Base-by-base conservation (phyloP, 495 filamentous ascomycete genomes). In the Aspergillus sparsus region DNA sequence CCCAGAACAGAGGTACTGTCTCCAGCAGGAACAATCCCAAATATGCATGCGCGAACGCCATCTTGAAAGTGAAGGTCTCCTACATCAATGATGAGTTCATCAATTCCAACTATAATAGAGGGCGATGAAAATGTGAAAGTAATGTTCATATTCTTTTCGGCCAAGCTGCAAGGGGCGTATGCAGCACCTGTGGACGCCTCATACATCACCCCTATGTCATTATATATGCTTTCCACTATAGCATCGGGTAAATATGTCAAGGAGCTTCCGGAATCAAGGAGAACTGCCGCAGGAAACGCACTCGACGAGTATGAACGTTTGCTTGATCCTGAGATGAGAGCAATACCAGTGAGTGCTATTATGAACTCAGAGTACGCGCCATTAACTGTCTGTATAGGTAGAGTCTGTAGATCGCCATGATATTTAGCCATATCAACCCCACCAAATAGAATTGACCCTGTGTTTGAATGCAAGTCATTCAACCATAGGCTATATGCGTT, bases 181-280 rank as follows among this genome's bases (percentile, higher is more conserved):
- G 85, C 89, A 44, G 79, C 74, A 6, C 73, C 71, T 5, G 68
- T 70, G 6, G 66, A 66, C 11, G 62, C 32, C 57, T 87, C 82
- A 72, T 87, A 91, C 47, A 84, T 72, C 37, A 89, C 91, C 32
- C 80, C 74, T 58, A 92, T 79, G 37, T 79, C 74, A 42, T 83
- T 67, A 71, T 86, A 92, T 49, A 98, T 84, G 7, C 69, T 68
- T 27, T 81, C 61, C 32, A 84, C 83, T 62, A 96, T 74, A 55
- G 77, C 62, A 62, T 92, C 76, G 5, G 93, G 93, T 0, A 98
- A 85, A 71, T 96, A 97, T 49, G 87, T 90, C 18, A 97, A 81
- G n/a, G 87, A 91, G 59, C 85, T 90, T 58, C 94, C 94, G n/a
- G 92, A 92, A 71, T 98, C 94, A 32, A 98, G 83, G 0, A 97